Base-by-base conservation (phyloP, 1,284 basidiomycete species). In the Fistulinella cinereoalba region DNA sequence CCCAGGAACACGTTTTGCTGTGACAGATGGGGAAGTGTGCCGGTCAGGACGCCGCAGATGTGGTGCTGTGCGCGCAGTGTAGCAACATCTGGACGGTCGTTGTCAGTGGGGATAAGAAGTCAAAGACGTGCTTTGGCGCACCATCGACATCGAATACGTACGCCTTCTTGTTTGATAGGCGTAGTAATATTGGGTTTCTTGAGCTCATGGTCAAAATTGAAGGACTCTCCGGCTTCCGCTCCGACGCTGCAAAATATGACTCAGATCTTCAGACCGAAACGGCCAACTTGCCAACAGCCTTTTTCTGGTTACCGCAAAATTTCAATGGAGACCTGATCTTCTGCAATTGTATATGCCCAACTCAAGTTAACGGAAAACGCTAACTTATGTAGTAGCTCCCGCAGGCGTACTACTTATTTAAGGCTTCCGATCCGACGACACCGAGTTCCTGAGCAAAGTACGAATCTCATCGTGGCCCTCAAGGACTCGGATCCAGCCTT, bases 1-100 rank as follows among this genome's bases (percentile, higher is more conserved):
- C 97, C 97, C 15, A 99, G 75, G 64, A 99, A 99, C 2, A 92
- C 82, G 69, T 99, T 99, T 69, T 99, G 97, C 63, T 98, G 96
- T 4, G 92, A 86, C 0, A 98, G 78, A 61, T 95, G 90, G 3
- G 97, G 95, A 18, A 99, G 77, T 0, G 97, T 98, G 0, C 97
- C 97, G 1, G 80, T 80, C 34, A 97, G 70, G 41, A 93, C 74
- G 29, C 96, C 95, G 56, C 88, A 92, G 39, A 98, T 79, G 50
- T 79, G 84, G 65, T 97, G 83, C 52, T 83, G 69, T 28, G 87
- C 81, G 38, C 95, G 88, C 6, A 97, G 68, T 3, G 71, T 76
- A 11, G 84, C 83, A 54, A 92, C 83, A 62, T 92, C 93, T 92
- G 59, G 51, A 22, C 69, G 47, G 53, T 44, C 46, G 48, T 44